Percentiles rank a stretch among this genome's conserved stretches.
phyloP scores from a whole-genome alignment of 768 basidiomycete genomes.

The Termitomyces titanicus region DNA sequence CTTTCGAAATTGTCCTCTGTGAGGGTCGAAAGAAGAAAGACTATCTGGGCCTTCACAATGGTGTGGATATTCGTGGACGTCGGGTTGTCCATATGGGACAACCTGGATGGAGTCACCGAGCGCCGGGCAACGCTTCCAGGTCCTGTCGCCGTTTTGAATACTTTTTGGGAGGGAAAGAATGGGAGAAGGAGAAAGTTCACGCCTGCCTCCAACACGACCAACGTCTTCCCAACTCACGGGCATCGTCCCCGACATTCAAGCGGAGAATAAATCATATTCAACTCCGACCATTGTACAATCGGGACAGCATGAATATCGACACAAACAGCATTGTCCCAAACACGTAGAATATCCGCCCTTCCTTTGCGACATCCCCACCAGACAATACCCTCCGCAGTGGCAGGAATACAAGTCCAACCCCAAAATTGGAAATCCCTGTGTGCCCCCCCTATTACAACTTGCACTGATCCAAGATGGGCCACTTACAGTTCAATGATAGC shows the following conservation, averaged over 20 bases:
- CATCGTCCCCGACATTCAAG: slow-evolving; percentile 21
- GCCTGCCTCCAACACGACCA: slow-evolving; percentile 41
- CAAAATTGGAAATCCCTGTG: slow-evolving; percentile 80
- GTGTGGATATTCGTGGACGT: slow-evolving; percentile 85
- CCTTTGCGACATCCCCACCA: slow-evolving; percentile 53
- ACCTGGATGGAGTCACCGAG: slow-evolving; percentile 75
- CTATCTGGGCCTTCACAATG: slow-evolving; percentile 96
- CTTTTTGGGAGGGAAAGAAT: slow-evolving; percentile 36
- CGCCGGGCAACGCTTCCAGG: slow-evolving; percentile 67
- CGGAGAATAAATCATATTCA: slow-evolving; percentile 27
- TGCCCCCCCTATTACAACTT: background rate
- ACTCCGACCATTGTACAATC: slow-evolving; percentile 33
- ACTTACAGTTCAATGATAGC: slow-evolving; percentile 68
- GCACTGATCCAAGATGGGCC: slow-evolving; percentile 2
- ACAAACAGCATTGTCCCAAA: slow-evolving; percentile 60
- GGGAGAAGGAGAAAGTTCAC: slow-evolving; percentile 29
- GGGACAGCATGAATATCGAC: slow-evolving; percentile 33
- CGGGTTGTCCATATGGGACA: slow-evolving; percentile 85
- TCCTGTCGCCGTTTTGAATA: slow-evolving; percentile 68
- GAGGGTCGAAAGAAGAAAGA: slow-evolving; percentile 92
- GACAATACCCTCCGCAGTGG: slow-evolving; percentile 77
- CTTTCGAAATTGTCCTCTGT: slow-evolving; percentile 97
- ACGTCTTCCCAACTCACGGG: slow-evolving; percentile 36
- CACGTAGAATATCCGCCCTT: slow-evolving; percentile 88
- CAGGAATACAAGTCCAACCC: slow-evolving; percentile 81